Evolutionary conservation across 106 monocot species (phyloP), one percentile per base, ranked within the genome.

Genomic region (Dactylorhiza incarnata): DNA sequence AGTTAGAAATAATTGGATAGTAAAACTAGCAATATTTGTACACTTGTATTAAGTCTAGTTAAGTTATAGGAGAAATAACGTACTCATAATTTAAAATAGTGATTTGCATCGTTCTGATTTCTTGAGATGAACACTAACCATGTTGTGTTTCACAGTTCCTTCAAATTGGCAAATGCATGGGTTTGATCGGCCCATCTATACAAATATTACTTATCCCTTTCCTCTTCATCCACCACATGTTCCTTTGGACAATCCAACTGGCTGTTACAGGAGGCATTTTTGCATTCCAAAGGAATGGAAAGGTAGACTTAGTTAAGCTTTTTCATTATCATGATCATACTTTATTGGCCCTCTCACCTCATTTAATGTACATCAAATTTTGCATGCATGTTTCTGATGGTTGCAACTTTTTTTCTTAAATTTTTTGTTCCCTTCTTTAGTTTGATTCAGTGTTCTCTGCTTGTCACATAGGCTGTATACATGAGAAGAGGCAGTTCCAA

Each of bases 81-180:
- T 14, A 67, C 14, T 11, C 7, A 69, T 69, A 69, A 69, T 1
- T 45, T 6, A 17, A 69, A 46, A 46, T 15, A 52, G 8, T 49
- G 48, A 71, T 48, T 71, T 22, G 13, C 49, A 20, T 49, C 45
- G 4, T 69, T 44, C 46, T 69, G 43, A 69, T 69, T 48, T 9
- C 22, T 45, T 72, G 47, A 12, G 19, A 0, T 23, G 23, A 48
- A 20, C 5, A 72, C 74, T 86, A 56, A 84, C 53, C 74, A 48
- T 48, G 48, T 48, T 58, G 76, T 84, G 76, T 7, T 77, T 83
- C 52, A 49, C 91, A 99, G 99, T 99, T 83, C 99, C 99, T 68
- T 99, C 99, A 48, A 99, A 99, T 71, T 99, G 99, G 99, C 99
- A 99, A 80, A 92, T 92, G 99, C 93, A 99, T 88, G 99, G 99